These are phyloP conservation scores for Chalara sp. DNA, from an alignment of 2,329 filamentous ascomycete species.

Conservation along the genomic window DNA sequence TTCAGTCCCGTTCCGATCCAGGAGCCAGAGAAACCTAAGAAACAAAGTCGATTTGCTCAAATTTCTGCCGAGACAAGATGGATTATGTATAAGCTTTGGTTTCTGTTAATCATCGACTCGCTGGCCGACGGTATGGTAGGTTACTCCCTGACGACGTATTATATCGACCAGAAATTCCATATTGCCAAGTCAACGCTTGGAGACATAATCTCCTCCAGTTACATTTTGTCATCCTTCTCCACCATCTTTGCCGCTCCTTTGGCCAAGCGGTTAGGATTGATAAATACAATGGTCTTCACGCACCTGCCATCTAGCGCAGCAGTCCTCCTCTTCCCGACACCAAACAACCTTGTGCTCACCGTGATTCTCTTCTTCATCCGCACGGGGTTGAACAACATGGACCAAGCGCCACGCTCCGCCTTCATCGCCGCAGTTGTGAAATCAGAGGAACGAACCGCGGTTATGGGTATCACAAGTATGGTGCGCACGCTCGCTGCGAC, in stretches of 20 bases:
- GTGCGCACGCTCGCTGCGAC: constrained; percentile 58
- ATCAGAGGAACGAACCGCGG: constrained; percentile 58
- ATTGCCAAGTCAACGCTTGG: constrained; percentile 51
- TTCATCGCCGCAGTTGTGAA: constrained; percentile 61
- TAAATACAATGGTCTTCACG: constrained; percentile 68
- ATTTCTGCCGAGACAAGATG: constrained; percentile 51
- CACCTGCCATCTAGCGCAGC: constrained; percentile 56
- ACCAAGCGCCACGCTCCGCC: constrained; percentile 60
- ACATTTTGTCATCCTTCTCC: constrained; percentile 48
- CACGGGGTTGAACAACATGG: constrained; percentile 59
- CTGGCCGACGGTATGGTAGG: constrained; percentile 60
- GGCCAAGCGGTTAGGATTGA: constrained; percentile 46
- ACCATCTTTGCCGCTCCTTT: constrained; percentile 43
- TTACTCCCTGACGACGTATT: constrained; percentile 51
- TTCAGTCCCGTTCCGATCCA: neutral
- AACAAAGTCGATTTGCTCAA: constrained; percentile 36
- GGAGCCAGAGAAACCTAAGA: constrained; percentile 1
- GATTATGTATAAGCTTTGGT: constrained; percentile 59
- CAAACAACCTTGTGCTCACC: constrained; percentile 48
- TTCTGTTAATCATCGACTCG: constrained; percentile 57
- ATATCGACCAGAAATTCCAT: constrained; percentile 49
- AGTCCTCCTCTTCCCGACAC: constrained; percentile 42
- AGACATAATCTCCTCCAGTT: constrained; percentile 46
- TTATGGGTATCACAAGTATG: constrained; percentile 64
- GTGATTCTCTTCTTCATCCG: constrained; percentile 54